Conservation (phyloP, 2,329 filamentous ascomycete species). For the Colletotrichum sidae region DNA sequence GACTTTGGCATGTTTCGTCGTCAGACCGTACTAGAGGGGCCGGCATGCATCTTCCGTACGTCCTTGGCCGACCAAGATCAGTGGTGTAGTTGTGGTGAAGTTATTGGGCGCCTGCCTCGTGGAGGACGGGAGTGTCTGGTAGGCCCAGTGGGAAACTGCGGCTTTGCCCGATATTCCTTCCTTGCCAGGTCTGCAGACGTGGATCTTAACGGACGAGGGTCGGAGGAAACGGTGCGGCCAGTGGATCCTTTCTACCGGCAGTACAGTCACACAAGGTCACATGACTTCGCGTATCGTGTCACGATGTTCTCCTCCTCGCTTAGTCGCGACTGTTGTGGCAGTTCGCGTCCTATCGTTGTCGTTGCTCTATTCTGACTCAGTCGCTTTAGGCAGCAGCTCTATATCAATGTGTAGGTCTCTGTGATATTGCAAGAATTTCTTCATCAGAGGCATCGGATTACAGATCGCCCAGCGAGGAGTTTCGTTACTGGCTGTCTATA, state of each 20-base stretch:
- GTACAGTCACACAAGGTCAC: background rate
- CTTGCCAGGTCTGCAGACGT: too few species aligned
- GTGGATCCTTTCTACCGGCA: background rate
- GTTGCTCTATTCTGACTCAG: slow-evolving; percentile 26
- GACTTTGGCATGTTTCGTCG: slow-evolving; percentile 3
- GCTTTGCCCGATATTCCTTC: slow-evolving; percentile 11
- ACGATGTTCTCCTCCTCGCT: background rate
- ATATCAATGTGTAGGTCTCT: too few species aligned
- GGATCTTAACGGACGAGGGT: too few species aligned
- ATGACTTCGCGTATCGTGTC: slow-evolving; percentile 13
- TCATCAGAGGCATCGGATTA: slow-evolving; percentile 5
- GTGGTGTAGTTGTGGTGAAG: slow-evolving; percentile 1
- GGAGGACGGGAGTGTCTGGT: slow-evolving; percentile 20
- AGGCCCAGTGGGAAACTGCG: slow-evolving; percentile 30
- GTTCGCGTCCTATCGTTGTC: slow-evolving; percentile 1
- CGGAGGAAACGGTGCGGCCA: too few species aligned
- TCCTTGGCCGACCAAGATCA: slow-evolving; percentile 14
- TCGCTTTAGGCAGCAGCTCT: slow-evolving; percentile 21
- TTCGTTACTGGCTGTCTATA: too few species aligned
- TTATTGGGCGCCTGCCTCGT: background rate
- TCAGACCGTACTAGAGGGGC: background rate
- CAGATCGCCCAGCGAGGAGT: background rate
- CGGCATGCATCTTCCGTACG: background rate
- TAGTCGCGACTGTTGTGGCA: too few species aligned
- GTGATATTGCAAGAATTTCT: too few species aligned